phyloP scores from a whole-genome alignment of 345 rosid species.

The Bretschneidera sinensis region DNA sequence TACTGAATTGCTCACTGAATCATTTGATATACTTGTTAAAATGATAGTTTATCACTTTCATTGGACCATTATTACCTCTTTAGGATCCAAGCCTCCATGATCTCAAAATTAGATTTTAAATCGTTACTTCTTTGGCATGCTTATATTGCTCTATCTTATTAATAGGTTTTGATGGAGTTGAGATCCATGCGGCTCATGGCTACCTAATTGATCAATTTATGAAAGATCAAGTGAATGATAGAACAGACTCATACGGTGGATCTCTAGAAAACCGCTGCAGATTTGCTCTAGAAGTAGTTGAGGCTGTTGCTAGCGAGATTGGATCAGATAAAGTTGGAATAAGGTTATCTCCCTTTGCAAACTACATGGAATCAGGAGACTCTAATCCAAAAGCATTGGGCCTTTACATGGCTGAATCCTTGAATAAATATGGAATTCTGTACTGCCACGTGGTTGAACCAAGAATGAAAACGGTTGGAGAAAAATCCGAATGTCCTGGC shows the following conservation, averaged over 20 bases:
- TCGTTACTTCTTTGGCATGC: too few species aligned
- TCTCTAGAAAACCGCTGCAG: constrained; percentile 62
- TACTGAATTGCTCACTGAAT: too few species aligned
- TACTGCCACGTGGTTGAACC: constrained; percentile 75
- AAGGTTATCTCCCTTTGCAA: constrained; percentile 56
- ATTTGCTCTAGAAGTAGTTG: constrained; percentile 57
- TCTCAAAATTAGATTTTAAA: not conserved
- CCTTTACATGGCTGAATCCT: constrained; percentile 50
- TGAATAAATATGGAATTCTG: constrained; percentile 50
- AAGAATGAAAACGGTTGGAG: constrained; percentile 36
- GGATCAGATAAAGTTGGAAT: constrained; percentile 75
- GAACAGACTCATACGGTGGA: constrained; percentile 69
- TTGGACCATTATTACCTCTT: too few species aligned
- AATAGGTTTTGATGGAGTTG: constrained; percentile 79
- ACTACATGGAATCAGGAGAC: constrained; percentile 50
- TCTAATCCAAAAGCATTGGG: constrained; percentile 59
- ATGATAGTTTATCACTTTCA: too few species aligned
- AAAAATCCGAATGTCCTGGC: constrained; percentile 24
- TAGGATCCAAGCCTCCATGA: too few species aligned
- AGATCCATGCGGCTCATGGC: constrained; percentile 76
- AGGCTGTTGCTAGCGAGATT: constrained; percentile 57
- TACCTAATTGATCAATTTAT: constrained; percentile 61
- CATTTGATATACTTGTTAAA: too few species aligned
- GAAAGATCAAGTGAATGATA: constrained; percentile 70
- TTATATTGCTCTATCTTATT: not conserved